Base-by-base conservation (phyloP, 2,329 filamentous ascomycete species). In the Fusarium fujikuroi region DNA sequence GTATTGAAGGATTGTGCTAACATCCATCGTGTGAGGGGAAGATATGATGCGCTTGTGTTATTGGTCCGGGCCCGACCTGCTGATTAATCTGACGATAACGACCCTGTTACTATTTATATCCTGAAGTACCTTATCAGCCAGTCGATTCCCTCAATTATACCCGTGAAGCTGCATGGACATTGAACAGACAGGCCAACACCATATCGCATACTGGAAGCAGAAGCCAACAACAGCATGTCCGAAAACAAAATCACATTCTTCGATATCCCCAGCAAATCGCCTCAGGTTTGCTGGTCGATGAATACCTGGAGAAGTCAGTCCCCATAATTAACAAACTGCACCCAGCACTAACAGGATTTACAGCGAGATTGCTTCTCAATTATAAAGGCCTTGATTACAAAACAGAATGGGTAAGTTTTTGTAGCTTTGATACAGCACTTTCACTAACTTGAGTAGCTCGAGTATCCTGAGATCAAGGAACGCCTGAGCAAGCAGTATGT, bases 251-350 rank as follows among this genome's bases (percentile, higher is more conserved):
- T 69, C 9, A 74, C 50, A 0, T 58, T 75, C 5, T 64, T 75
- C 5, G 72, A 75, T 4, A 75, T 75, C 5, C 72, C 72, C 9
- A 67, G 59, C 28, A 66, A n/a, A 11, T 44, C 50, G 36, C 72
- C 72, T 16, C 64, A 57, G 32, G 50, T 59, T 4, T 72, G 72
- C 53, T 75, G 72, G 72, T 75, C 72, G 3, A 75, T 74, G 72
- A 75, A 75, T 9, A 72, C 47, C 1, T 75, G 72, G 72, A 70
- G 72, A 36, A 74, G 72, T 74, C 15, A 46, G 67, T 61, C 14
- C 9, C 11, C 7, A 10, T 30, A n/a, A 9, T 25, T 16, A 4
- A 5, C 2, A 2, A 9, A 5, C 7, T 7, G 18, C 3, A 8
- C 12, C 5, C 0, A 7, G 9, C 23, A 15, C 21, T 59, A 37